phyloP scores from a whole-genome alignment of 345 rosid genomes.

The Populus tremula region DNA sequence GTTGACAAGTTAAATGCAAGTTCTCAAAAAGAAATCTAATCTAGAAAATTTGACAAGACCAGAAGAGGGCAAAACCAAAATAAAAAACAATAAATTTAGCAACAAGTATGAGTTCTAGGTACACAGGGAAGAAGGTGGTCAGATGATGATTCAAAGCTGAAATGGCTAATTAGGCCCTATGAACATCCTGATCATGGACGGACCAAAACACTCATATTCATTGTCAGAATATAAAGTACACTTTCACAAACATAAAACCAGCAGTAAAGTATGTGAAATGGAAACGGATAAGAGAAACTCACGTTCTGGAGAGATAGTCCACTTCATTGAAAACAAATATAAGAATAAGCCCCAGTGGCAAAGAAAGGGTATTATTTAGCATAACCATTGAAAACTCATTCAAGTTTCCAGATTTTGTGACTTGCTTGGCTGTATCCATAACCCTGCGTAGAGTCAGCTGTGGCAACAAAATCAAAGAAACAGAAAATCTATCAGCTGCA shows the following conservation, averaged over 20 bases:
- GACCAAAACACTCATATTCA: background rate
- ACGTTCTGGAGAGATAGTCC: constrained; percentile 77
- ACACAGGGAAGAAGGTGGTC: background rate
- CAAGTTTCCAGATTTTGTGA: constrained; percentile 81
- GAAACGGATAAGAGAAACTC: constrained; percentile 29
- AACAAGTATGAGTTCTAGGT: background rate
- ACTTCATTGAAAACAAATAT: constrained; percentile 74
- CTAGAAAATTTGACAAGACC: background rate
- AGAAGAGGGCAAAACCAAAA: background rate
- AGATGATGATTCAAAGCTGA: background rate
- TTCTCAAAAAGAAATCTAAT: background rate
- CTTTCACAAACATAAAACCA: background rate
- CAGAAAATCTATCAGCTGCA: constrained; percentile 12
- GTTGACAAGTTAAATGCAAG: background rate
- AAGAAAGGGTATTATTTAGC: constrained; percentile 86
- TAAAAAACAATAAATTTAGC: background rate
- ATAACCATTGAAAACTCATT: constrained; percentile 97
- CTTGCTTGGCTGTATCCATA: constrained; percentile 97
- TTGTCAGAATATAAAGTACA: background rate
- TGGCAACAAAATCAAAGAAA: constrained; percentile 28
- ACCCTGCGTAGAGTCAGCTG: constrained; percentile 88
- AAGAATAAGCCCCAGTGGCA: constrained; percentile 83
- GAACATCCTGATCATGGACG: background rate
- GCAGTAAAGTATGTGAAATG: constrained; percentile 1
- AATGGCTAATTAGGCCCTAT: background rate